A percentile compares a stretch with the other conserved stretches of the same genome.
These are phyloP conservation scores for Coprinellus micaceus DNA, from an alignment of 768 basidiomycete species.

Conservation along the genomic window DNA sequence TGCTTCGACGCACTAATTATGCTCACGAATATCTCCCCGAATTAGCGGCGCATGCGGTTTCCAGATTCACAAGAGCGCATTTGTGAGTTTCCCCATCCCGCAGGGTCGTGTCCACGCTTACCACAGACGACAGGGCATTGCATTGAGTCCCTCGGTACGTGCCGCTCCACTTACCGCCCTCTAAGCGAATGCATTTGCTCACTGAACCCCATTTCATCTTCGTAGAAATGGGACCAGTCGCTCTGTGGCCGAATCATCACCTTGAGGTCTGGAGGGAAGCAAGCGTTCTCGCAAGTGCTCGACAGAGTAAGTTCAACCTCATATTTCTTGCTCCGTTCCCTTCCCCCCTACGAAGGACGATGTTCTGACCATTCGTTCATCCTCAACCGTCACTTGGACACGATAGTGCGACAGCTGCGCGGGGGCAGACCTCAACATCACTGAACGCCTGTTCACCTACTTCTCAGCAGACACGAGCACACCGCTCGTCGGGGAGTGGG, in stretches of 20 bases:
- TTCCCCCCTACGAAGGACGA: too few relatives aligned
- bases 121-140: not conserved
- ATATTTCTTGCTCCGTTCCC: too few relatives aligned
- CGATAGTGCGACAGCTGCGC: not conserved
- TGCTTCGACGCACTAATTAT: not conserved
- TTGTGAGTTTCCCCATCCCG: not conserved
- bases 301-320: not conserved
- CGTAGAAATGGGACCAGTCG: not conserved
- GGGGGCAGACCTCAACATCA: not conserved
- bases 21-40: not conserved
- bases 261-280: not conserved
- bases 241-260: constrained; percentile 1
- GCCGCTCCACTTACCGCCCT: not conserved
- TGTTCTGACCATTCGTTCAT: too few relatives aligned
- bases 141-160: not conserved
- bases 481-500: not conserved
- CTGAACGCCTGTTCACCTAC: constrained; percentile 1
- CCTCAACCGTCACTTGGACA: too few relatives aligned
- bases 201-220: not conserved
- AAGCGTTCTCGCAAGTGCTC: not conserved
- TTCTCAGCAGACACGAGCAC: not conserved
- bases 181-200: too few relatives aligned
- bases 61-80: constrained; percentile 1
- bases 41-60: not conserved
- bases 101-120: too few relatives aligned